Percentiles rank a stretch among this genome's conserved stretches.
Conservation (phyloP, 345 rosid genomes). For the Acer campestre region DNA sequence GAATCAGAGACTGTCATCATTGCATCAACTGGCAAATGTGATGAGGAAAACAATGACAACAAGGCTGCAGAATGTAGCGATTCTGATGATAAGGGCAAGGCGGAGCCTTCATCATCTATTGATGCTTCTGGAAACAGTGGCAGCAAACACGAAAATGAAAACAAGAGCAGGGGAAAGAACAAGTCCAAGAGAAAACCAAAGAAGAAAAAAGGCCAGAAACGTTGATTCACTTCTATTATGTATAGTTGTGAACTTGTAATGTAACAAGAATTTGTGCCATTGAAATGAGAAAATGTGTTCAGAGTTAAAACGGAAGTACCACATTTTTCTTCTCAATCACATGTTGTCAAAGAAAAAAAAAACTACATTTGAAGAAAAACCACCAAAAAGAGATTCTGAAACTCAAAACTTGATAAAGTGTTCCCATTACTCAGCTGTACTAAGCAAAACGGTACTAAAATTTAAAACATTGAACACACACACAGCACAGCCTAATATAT, state of each 20-base stretch:
- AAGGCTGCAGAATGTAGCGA: conserved; percentile 9
- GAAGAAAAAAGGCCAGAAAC: neutral
- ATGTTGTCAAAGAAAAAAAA: too few species aligned
- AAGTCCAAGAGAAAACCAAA: conserved; percentile 12
- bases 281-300: too few species aligned
- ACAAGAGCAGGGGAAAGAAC: neutral
- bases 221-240: neutral
- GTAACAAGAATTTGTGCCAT: too few species aligned
- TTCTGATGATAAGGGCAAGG: neutral
- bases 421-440: too few species aligned
- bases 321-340: too few species aligned
- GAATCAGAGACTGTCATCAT: neutral
- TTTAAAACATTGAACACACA: too few species aligned
- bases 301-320: too few species aligned
- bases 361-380: too few species aligned
- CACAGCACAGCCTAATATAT: too few species aligned
- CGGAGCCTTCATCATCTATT: neutral
- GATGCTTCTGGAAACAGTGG: neutral
- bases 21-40: neutral
- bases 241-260: too few species aligned
- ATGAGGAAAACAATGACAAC: neutral
- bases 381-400: too few species aligned
- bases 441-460: too few species aligned
- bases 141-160: neutral
- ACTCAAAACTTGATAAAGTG: neutral